Evolutionary conservation across 345 rosid genomes (phyloP).

Genomic region (Arabidopsis arenosa): DNA sequence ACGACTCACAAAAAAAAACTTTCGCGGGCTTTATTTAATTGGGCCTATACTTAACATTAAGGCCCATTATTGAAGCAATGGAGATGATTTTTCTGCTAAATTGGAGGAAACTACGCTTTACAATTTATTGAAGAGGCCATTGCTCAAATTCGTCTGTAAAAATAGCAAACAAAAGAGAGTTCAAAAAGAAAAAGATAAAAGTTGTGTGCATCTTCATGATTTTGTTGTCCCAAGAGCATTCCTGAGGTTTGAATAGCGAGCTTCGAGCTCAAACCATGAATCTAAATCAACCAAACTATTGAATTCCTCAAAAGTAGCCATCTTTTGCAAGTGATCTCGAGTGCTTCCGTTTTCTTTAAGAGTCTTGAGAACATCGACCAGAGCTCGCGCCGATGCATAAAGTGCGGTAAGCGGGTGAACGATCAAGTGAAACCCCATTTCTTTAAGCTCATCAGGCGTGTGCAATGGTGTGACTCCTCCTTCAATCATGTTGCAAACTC

Average conservation of each 20-base stretch:
- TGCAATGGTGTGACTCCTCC: conserved; percentile 60
- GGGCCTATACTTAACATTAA: neutral
- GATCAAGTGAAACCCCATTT: conserved; percentile 55
- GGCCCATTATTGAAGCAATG: neutral
- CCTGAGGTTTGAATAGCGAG: conserved; percentile 44
- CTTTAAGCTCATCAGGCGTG: conserved; percentile 56
- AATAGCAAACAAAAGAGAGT: no score
- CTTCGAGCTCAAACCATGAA: conserved; percentile 54
- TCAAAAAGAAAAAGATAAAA: no score
- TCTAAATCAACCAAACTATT: conserved; percentile 53
- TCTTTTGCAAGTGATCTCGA: conserved; percentile 47
- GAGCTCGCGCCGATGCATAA: conserved; percentile 53
- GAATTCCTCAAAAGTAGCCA: conserved; percentile 57
- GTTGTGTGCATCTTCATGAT: neutral
- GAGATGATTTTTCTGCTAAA: no score
- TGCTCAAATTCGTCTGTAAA: no score
- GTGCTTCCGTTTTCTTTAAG: conserved; percentile 54
- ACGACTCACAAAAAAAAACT: neutral
- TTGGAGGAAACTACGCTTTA: no score
- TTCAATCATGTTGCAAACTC: conserved; percentile 60
- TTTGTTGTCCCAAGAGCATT: conserved; percentile 43
- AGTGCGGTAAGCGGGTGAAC: conserved; percentile 44
- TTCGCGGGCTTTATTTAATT: neutral
- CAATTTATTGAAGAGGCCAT: no score
- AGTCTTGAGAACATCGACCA: conserved; percentile 52